Base-by-base conservation (phyloP, 805 yeast genomes). In the Candida germanica region DNA sequence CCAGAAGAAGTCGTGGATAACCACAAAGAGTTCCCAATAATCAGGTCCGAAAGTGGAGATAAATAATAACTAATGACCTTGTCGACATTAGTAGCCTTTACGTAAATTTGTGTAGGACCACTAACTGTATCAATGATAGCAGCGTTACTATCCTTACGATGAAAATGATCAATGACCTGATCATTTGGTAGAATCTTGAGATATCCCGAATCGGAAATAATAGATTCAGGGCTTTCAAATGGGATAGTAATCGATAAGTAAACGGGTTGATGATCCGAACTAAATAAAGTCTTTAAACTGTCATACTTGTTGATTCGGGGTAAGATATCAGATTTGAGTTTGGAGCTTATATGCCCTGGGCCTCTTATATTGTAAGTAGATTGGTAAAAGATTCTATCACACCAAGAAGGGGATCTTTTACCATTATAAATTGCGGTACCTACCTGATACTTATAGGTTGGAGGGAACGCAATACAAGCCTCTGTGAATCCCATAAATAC, bases 211-310 rank as follows among this genome's bases (percentile, higher is more conserved):
- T 49, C 38, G 7, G 61, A 45, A 0, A 62, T 47, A 7, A 62
- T 52, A 5, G 59, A 44, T 12, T 48, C 44, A 1, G 80, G 73
- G 0, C 71, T 49, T 3, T 44, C 35, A n/a, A 50, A 42, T 1
- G 85, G 82, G 3, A 80, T 61, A 0, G 59, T 50, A 1, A 82
- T 53, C 5, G 58, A 56, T 24, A 86, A 56, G 44, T 57, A 74
- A 1, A 88, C 96, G 0, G 96, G 95, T 31, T 75, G 75, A 58
- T 88, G 97, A 56, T 88, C 97, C 0, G 95, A 84, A 16, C 69
- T 62, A 4, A 60, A 57, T 25, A 82, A 57, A 0, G 63, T 53
- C 1, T 63, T 54, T 1, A 84, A 46, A 5, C 84, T 67, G 19
- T 59, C 49, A 56, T 87, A 87, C 3, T 54, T 51, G 10, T 58